These are phyloP conservation scores for Marvania coccoides DNA, from an alignment of 139 green algal species.

Conservation along the genomic window DNA sequence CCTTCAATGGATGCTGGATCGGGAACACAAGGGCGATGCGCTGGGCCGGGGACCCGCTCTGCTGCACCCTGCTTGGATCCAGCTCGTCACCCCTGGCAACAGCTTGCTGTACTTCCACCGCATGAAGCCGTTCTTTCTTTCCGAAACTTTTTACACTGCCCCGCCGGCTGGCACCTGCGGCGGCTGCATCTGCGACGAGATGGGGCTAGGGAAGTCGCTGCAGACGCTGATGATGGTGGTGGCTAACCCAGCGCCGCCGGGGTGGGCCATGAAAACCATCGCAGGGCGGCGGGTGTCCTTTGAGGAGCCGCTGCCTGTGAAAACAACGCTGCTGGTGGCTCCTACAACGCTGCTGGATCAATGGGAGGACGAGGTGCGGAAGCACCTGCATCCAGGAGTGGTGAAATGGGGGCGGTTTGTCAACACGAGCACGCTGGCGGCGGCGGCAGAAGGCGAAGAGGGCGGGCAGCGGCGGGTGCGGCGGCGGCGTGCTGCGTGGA, in stretches of 20 bases:
- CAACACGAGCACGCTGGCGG: not conserved
- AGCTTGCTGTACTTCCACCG: conserved; percentile 27
- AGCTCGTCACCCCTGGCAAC: conserved; percentile 31
- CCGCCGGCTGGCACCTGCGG: conserved; percentile 36
- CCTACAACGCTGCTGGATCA: conserved; percentile 37
- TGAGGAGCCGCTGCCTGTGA: conserved; percentile 32
- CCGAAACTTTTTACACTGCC: conserved; percentile 10
- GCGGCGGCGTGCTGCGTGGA: not conserved
- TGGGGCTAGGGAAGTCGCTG: conserved; percentile 52
- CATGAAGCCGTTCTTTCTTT: conserved; percentile 1
- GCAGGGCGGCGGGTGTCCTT: not conserved
- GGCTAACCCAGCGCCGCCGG: conserved; percentile 13
- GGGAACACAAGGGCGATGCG: conserved; percentile 42
- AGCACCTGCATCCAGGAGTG: conserved; percentile 26
- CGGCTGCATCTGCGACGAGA: conserved; percentile 49
- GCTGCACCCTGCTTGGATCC: conserved; percentile 50
- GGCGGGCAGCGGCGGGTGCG: not conserved
- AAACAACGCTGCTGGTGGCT: conserved; percentile 45
- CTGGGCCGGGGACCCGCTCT: conserved; percentile 27
- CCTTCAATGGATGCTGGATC: conserved; percentile 52
- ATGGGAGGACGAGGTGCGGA: conserved; percentile 42
- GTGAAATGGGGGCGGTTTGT: conserved; percentile 28
- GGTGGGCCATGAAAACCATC: conserved; percentile 24
- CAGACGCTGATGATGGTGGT: conserved; percentile 47
- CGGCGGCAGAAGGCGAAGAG: not conserved